Conservation (phyloP, 805 yeast genomes). For the Cyberlindnera maritima region DNA sequence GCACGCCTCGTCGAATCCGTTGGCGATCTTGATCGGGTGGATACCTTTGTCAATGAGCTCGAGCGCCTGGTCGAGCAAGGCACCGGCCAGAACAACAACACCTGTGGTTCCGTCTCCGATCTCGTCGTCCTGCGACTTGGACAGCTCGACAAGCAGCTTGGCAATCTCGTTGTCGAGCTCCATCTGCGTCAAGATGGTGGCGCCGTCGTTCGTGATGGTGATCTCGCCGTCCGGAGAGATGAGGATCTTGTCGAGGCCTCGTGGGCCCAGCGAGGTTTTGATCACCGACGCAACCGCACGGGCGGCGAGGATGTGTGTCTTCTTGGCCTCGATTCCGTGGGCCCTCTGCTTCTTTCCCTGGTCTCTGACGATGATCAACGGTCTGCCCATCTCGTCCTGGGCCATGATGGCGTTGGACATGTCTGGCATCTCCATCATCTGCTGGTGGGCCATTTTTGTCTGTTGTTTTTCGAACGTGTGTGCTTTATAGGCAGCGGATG, state of each 20-base stretch:
- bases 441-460: slow-evolving; percentile 30
- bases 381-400: slow-evolving; percentile 99
- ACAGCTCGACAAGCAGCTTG: slow-evolving; percentile 87
- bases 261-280: slow-evolving; percentile 92
- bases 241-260: slow-evolving; percentile 96
- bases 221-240: slow-evolving; percentile 97
- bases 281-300: slow-evolving; percentile 91
- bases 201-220: slow-evolving; percentile 98
- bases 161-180: slow-evolving; percentile 96
- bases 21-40: slow-evolving; percentile 95
- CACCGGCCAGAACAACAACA: slow-evolving; percentile 94
- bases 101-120: slow-evolving; percentile 99
- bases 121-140: slow-evolving; percentile 95
- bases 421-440: slow-evolving; percentile 66
- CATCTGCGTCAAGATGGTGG: slow-evolving; percentile 94
- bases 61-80: slow-evolving; percentile 88
- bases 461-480: too few relatives aligned
- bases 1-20: slow-evolving; percentile 97
- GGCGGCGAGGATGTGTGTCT: slow-evolving; percentile 91
- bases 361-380: slow-evolving; percentile 95
- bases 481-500: too few relatives aligned
- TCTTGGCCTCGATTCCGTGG: slow-evolving; percentile 76
- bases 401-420: slow-evolving; percentile 98
- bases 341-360: slow-evolving; percentile 60
- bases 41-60: slow-evolving; percentile 95